These are phyloP conservation scores for Arthrobotrys entomopaga DNA, from an alignment of 2,329 filamentous ascomycete species.

Conservation along the genomic window DNA sequence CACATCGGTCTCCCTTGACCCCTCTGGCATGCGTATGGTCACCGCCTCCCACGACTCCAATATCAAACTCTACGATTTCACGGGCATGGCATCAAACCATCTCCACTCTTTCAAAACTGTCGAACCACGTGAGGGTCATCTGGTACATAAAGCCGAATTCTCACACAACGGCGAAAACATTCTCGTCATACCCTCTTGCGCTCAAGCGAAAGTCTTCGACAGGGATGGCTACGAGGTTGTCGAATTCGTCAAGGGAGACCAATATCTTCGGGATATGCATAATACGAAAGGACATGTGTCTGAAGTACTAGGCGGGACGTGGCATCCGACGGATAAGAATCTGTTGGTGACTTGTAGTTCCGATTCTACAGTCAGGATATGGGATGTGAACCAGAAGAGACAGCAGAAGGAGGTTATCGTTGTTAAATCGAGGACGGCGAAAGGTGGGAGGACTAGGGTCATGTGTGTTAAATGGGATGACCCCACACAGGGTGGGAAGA, in stretches of 20 bases:
- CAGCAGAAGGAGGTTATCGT: slow-evolving; percentile 93
- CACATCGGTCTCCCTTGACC: slow-evolving; percentile 84
- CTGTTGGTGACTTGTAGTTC: slow-evolving; percentile 89
- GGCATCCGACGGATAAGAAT: slow-evolving; percentile 88
- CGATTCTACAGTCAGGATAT: slow-evolving; percentile 94
- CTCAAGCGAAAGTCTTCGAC: slow-evolving; percentile 87
- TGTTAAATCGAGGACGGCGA: slow-evolving; percentile 90
- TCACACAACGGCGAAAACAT: slow-evolving; percentile 63
- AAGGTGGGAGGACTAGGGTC: slow-evolving; percentile 91
- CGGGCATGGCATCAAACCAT: slow-evolving; percentile 93
- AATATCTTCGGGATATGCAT: slow-evolving; percentile 97
- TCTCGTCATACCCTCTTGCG: slow-evolving; percentile 85
- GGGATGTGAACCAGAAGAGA: slow-evolving; percentile 92
- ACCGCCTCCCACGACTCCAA: slow-evolving; percentile 93
- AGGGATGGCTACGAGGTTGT: slow-evolving; percentile 86
- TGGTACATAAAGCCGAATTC: slow-evolving; percentile 86
- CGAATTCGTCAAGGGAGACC: slow-evolving; percentile 96
- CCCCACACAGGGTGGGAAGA: slow-evolving; percentile 75
- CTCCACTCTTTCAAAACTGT: slow-evolving; percentile 92
- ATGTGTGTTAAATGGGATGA: slow-evolving; percentile 88
- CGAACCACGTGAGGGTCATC: slow-evolving; percentile 85
- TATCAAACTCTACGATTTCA: slow-evolving; percentile 92
- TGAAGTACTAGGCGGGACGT: slow-evolving; percentile 86
- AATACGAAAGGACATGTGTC: slow-evolving; percentile 97
- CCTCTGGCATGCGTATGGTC: slow-evolving; percentile 82